These are phyloP conservation scores for Zostera marina DNA, from an alignment of 116 monocot genomes.

Conservation along the genomic window DNA sequence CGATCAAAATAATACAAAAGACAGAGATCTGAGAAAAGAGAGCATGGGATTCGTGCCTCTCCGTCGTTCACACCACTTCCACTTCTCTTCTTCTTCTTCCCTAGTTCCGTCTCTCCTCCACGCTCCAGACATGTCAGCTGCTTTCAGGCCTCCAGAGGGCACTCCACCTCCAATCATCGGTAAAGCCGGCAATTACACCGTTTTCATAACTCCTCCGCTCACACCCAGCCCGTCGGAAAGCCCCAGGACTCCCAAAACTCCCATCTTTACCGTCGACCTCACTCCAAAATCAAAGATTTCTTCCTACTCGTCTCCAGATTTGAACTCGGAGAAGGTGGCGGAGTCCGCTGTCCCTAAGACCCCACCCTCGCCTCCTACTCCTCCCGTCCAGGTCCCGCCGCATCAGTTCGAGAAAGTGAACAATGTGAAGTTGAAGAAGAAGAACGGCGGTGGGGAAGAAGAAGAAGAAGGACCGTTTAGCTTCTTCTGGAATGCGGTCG, in stretches of 20 bases:
- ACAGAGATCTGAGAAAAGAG: constrained; percentile 2
- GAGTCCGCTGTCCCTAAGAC: not conserved
- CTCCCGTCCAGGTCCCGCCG: constrained; percentile 34
- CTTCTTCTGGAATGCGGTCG: constrained; percentile 55
- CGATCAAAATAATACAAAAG: not conserved
- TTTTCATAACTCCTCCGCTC: constrained; percentile 50
- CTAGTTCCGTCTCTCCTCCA: not conserved
- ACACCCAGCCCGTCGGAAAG: constrained; percentile 8
- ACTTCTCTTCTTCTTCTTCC: not conserved
- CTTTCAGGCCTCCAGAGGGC: constrained; percentile 13
- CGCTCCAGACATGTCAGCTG: not conserved
- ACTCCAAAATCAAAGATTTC: not conserved
- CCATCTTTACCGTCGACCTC: not conserved
- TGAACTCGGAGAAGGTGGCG: constrained; percentile 2
- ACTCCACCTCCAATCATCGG: constrained; percentile 61
- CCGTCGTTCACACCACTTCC: not conserved
- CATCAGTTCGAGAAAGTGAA: constrained; percentile 27
- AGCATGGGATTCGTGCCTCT: constrained; percentile 2
- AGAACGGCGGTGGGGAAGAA: not conserved
- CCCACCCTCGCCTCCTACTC: constrained; percentile 1
- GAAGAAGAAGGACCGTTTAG: constrained; percentile 19
- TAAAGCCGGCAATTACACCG: constrained; percentile 42
- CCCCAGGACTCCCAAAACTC: constrained; percentile 7
- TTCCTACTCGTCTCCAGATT: not conserved
- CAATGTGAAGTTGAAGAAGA: not conserved